Conservation (phyloP, 176 grass and related monocot genomes). For the Puccinellia tenuiflora region DNA sequence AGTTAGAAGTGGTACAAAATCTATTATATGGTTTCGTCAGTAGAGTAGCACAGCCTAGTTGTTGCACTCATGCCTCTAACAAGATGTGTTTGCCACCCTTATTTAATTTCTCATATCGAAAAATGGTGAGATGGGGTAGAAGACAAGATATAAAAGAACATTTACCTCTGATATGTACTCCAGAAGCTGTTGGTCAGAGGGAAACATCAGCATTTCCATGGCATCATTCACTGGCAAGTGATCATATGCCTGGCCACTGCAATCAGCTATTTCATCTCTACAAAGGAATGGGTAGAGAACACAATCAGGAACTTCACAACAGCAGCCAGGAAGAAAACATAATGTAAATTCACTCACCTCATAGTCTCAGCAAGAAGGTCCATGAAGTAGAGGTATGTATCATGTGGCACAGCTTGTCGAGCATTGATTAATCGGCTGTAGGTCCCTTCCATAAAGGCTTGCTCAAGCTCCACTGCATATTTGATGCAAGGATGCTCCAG, state of each 20-base stretch:
- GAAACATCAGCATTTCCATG: conserved; percentile 67
- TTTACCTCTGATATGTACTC: conserved; percentile 74
- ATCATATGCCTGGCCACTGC: conserved; percentile 70
- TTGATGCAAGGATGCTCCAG: conserved; percentile 71
- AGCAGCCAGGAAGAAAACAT: background rate
- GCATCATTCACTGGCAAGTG: conserved; percentile 54
- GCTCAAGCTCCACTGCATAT: conserved; percentile 60
- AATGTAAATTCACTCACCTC: conserved; percentile 32
- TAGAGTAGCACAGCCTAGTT: background rate
- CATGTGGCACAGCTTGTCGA: conserved; percentile 53
- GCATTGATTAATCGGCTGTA: conserved; percentile 52
- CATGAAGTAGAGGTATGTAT: conserved; percentile 66
- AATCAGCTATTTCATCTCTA: conserved; percentile 83
- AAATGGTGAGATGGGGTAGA: background rate
- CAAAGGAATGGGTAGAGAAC: background rate
- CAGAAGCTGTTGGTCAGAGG: conserved; percentile 61
- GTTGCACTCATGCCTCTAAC: background rate
- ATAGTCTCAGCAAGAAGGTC: conserved; percentile 67
- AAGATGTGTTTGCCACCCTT: background rate
- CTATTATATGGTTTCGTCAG: background rate
- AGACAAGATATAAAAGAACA: background rate
- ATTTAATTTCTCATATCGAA: background rate
- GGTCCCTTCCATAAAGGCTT: conserved; percentile 71
- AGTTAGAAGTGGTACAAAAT: background rate
- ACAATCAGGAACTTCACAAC: conserved; percentile 13